These are phyloP conservation scores for Scalesia atractyloides DNA, from an alignment of 129 eudicot species.

Conservation along the genomic window DNA sequence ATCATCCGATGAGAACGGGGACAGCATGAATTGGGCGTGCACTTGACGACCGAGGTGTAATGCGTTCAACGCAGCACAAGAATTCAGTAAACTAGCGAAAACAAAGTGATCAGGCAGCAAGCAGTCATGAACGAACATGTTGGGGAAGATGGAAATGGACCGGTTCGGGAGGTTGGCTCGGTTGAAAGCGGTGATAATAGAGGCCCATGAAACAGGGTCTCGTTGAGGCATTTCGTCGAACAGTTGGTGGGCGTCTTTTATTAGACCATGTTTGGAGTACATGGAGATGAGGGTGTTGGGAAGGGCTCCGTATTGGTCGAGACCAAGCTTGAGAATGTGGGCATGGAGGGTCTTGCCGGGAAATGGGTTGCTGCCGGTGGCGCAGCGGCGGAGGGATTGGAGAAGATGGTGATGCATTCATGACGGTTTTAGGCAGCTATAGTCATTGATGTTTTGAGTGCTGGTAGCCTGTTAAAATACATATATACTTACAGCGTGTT, in stretches of 20 bases:
- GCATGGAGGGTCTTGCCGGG: slow-evolving; percentile 69
- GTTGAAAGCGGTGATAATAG: slow-evolving; percentile 73
- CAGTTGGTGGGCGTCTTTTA: slow-evolving; percentile 63
- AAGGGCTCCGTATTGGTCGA: slow-evolving; percentile 40
- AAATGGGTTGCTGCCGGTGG: slow-evolving; percentile 46
- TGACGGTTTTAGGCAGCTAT: slow-evolving; percentile 22
- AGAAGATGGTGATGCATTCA: slow-evolving; percentile 66
- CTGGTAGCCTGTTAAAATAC: neutral
- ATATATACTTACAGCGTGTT: too few relatives aligned
- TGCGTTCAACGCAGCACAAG: slow-evolving; percentile 64
- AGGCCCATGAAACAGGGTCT: slow-evolving; percentile 79
- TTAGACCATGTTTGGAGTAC: slow-evolving; percentile 59
- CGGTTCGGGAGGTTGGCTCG: slow-evolving; percentile 50
- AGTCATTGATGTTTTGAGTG: neutral
- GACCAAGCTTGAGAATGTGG: slow-evolving; percentile 57
- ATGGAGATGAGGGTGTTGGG: slow-evolving; percentile 58
- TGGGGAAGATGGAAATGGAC: slow-evolving; percentile 49
- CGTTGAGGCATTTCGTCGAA: slow-evolving; percentile 80
- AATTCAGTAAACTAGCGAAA: slow-evolving; percentile 62
- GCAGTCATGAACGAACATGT: slow-evolving; percentile 42
- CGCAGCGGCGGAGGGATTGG: slow-evolving; percentile 55
- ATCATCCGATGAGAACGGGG: slow-evolving; percentile 58
- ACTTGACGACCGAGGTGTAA: slow-evolving; percentile 63
- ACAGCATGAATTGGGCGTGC: slow-evolving; percentile 60
- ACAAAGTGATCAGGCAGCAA: slow-evolving; percentile 74